phyloP scores from a whole-genome alignment of 139 green algal genomes.

The Picochlorum sp. region DNA sequence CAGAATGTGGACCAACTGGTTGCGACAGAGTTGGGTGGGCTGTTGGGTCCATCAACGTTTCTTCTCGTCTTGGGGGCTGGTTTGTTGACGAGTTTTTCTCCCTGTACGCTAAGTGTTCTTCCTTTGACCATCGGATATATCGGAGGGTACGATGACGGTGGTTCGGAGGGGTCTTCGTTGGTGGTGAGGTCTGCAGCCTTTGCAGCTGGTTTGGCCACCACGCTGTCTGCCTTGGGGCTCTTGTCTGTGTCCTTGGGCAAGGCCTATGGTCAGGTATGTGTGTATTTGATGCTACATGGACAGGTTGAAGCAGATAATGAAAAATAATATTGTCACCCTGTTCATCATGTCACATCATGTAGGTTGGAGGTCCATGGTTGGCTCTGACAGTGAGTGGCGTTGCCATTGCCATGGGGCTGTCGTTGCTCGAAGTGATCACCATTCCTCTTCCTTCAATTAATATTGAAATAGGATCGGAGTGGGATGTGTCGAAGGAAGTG shows the following conservation, averaged over 20 bases:
- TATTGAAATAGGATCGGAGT: not conserved
- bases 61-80: slow-evolving; percentile 68
- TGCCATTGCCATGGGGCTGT: slow-evolving; percentile 88
- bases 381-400: slow-evolving; percentile 47
- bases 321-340: too few relatives aligned
- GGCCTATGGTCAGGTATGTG: slow-evolving; percentile 66
- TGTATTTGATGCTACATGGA: slow-evolving; percentile 24
- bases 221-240: slow-evolving; percentile 74
- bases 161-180: slow-evolving; percentile 1
- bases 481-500: slow-evolving; percentile 29
- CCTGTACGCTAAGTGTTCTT: slow-evolving; percentile 81
- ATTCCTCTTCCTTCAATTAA: slow-evolving; percentile 18
- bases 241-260: slow-evolving; percentile 53
- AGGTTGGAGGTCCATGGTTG: slow-evolving; percentile 19
- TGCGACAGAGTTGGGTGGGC: slow-evolving; percentile 33
- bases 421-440: slow-evolving; percentile 83
- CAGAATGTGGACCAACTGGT: slow-evolving; percentile 38
- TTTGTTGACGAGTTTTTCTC: slow-evolving; percentile 86
- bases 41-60: slow-evolving; percentile 55
- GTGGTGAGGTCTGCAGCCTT: slow-evolving; percentile 52
- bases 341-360: too few relatives aligned
- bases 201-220: slow-evolving; percentile 75
- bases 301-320: too few relatives aligned
- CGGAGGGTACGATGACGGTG: slow-evolving; percentile 49
- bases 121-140: slow-evolving; percentile 90